Percentiles rank a stretch among this genome's conserved stretches.
phyloP scores from a whole-genome alignment of 768 basidiomycete species.

The Lentinula raphanica region DNA sequence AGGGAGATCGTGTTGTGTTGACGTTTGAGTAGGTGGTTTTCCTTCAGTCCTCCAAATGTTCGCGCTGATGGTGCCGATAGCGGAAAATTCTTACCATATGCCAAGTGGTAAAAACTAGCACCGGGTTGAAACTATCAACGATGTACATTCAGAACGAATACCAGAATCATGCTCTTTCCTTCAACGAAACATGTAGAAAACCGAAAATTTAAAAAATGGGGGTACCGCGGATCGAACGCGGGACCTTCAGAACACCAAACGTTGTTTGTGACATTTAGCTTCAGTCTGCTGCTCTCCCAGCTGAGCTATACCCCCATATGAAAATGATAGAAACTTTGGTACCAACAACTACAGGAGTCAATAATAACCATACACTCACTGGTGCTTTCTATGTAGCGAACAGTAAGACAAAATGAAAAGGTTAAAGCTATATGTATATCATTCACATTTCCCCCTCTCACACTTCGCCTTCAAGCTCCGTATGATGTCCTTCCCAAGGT shows the following conservation, averaged over 20 bases:
- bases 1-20: constrained; percentile 73
- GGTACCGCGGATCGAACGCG: neutral
- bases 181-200: too few species aligned
- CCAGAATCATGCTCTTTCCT: neutral
- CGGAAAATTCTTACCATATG: constrained; percentile 75
- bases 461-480: neutral
- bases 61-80: constrained; percentile 26
- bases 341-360: too few species aligned
- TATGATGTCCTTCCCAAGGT: constrained; percentile 1
- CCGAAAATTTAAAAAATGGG: neutral
- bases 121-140: neutral
- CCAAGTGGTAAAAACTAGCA: constrained; percentile 51
- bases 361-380: too few species aligned
- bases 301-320: neutral
- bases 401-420: neutral
- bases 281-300: neutral
- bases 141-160: neutral
- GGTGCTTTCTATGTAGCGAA: too few species aligned
- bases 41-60: neutral
- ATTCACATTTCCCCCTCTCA: neutral
- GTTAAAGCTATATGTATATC: neutral
- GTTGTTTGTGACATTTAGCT: neutral
- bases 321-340: neutral
- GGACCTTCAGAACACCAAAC: neutral
- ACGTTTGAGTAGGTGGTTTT: constrained; percentile 65